Evolutionary conservation across 306 rosid species (phyloP).

Genomic region (Quercus rubra): DNA sequence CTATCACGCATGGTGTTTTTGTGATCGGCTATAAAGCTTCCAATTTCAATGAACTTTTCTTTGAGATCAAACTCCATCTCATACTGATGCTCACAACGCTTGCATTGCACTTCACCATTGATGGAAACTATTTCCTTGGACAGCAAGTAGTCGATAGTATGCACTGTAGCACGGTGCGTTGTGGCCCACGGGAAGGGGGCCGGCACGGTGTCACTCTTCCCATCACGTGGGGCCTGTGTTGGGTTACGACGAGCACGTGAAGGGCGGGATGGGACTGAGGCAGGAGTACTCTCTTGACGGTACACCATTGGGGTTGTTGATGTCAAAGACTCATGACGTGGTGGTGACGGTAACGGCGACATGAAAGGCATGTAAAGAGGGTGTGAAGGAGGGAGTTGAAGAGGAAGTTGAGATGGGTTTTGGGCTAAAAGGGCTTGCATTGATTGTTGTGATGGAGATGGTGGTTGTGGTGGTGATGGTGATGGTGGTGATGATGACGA

Average conservation of each 20-base stretch:
- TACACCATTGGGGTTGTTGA: background rate
- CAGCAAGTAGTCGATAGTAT: background rate
- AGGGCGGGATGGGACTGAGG: background rate
- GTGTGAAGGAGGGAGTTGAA: background rate
- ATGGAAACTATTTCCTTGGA: slow-evolving; percentile 2
- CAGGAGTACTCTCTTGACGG: background rate
- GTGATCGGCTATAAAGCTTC: background rate
- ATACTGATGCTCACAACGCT: slow-evolving; percentile 23
- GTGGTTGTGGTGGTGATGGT: background rate
- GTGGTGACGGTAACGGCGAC: background rate
- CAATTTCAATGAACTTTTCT: background rate
- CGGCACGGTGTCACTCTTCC: background rate
- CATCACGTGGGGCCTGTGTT: background rate
- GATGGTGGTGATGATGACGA: background rate
- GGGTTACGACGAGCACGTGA: slow-evolving; percentile 3
- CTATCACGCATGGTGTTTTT: slow-evolving; percentile 19
- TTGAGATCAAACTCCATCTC: slow-evolving; percentile 7
- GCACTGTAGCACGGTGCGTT: slow-evolving; percentile 11
- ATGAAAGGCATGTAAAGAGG: background rate
- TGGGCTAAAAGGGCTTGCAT: background rate
- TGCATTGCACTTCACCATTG: slow-evolving; percentile 39
- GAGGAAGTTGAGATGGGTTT: background rate
- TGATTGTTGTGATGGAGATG: background rate
- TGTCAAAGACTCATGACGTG: background rate
- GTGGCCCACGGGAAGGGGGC: slow-evolving; percentile 59